A percentile compares a stretch with the other conserved stretches of the same genome.
These are phyloP conservation scores for Jasminum sambac DNA, from an alignment of 257 asterid genomes.

Conservation along the genomic window DNA sequence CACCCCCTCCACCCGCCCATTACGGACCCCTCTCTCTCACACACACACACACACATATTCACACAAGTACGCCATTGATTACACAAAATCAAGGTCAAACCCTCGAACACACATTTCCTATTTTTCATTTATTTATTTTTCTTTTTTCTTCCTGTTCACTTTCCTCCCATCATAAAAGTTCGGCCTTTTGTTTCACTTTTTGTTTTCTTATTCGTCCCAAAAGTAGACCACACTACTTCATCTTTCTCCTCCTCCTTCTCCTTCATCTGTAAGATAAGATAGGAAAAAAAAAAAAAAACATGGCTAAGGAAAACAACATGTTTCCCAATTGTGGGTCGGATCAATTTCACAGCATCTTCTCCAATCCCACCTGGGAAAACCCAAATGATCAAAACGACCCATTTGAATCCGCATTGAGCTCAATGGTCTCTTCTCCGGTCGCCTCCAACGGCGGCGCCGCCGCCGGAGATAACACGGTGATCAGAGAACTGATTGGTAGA, in stretches of 20 bases:
- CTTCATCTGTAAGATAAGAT: too few species aligned
- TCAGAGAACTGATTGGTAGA: constrained; percentile 75
- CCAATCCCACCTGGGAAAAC: constrained; percentile 59
- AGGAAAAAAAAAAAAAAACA: constrained; percentile 4
- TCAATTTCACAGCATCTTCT: constrained; percentile 30
- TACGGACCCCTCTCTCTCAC: constrained; percentile 22
- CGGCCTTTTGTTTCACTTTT: constrained; percentile 16
- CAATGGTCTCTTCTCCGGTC: constrained; percentile 88
- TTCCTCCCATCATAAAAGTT: constrained; percentile 27
- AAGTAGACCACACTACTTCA: constrained; percentile 22
- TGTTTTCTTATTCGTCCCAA: constrained; percentile 26
- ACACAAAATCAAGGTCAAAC: not conserved
- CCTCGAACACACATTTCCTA: constrained; percentile 45
- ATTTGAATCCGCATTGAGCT: constrained; percentile 86
- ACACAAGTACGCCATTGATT: not conserved
- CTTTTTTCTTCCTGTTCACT: constrained; percentile 49
- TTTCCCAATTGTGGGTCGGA: constrained; percentile 25
- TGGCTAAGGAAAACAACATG: constrained; percentile 48
- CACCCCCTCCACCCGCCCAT: constrained; percentile 30
- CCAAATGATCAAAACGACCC: constrained; percentile 64
- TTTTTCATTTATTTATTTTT: constrained; percentile 34
- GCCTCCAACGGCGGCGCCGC: constrained; percentile 31
- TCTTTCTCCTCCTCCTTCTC: not conserved
- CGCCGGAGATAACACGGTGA: constrained; percentile 46
- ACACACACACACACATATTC: not conserved